A percentile compares a stretch with the other conserved stretches of the same genome.
These are phyloP conservation scores for Apiotrichum veenhuisii DNA, from an alignment of 1,284 basidiomycete genomes.

Conservation along the genomic window DNA sequence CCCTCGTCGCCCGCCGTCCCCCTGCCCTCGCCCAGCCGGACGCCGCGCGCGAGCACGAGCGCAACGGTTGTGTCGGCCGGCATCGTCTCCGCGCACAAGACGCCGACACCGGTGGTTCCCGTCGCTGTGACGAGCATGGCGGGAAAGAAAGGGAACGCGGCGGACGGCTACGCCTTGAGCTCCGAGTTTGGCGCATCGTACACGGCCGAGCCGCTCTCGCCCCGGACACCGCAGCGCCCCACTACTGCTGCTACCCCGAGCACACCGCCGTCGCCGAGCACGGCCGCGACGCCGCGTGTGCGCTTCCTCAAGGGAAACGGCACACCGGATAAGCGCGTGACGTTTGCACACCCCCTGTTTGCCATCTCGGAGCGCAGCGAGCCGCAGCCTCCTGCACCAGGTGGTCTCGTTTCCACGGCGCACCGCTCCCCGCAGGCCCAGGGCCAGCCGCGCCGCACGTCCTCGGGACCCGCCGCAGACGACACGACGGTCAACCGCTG, in stretches of 20 bases:
- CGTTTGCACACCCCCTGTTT: background rate
- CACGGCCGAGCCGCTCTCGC: background rate
- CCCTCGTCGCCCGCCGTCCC: background rate
- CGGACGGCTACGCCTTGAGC: background rate
- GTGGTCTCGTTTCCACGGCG: too few relatives aligned
- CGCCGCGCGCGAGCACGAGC: too few relatives aligned
- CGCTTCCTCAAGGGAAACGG: background rate
- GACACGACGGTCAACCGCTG: background rate
- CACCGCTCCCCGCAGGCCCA: background rate
- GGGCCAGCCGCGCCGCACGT: background rate
- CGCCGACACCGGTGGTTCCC: background rate
- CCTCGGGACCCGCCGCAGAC: background rate
- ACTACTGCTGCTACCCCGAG: background rate
- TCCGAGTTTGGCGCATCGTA: background rate
- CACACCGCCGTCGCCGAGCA: background rate
- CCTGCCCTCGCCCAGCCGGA: background rate
- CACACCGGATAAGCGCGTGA: background rate
- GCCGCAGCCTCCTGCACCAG: background rate
- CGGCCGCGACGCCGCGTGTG: background rate
- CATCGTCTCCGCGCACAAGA: background rate
- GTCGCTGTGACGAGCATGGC: background rate
- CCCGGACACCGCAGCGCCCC: background rate
- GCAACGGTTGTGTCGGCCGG: background rate
- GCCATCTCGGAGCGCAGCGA: constrained; percentile 2
- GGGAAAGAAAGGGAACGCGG: background rate